Conservation (phyloP, 805 yeast species). For the Cyberlindnera misumaiensis region DNA sequence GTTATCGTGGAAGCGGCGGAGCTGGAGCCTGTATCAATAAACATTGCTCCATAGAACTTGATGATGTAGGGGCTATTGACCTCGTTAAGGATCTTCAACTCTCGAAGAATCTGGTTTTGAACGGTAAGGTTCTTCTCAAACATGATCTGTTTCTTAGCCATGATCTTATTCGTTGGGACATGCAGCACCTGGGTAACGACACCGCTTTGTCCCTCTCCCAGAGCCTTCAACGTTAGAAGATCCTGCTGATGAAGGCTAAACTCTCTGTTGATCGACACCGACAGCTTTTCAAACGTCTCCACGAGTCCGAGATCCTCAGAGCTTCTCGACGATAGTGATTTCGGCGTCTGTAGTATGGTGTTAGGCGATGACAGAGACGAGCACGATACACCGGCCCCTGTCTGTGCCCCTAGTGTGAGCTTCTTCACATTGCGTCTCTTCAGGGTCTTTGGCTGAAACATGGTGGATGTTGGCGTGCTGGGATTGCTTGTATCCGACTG, state of each 20-base stretch:
- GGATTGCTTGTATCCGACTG: background rate
- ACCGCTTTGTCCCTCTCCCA: slow-evolving; percentile 95
- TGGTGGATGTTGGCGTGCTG: slow-evolving; percentile 4
- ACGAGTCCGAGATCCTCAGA: slow-evolving; percentile 29
- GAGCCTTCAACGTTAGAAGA: slow-evolving; percentile 61
- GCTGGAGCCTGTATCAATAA: slow-evolving; percentile 34
- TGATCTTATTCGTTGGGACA: slow-evolving; percentile 76
- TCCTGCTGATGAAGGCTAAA: slow-evolving; percentile 55
- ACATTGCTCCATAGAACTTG: slow-evolving; percentile 86
- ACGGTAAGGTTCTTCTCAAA: slow-evolving; percentile 76
- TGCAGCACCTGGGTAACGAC: slow-evolving; percentile 85
- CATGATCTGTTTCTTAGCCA: slow-evolving; percentile 87
- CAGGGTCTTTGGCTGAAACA: slow-evolving; percentile 38
- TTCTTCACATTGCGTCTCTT: slow-evolving; percentile 55
- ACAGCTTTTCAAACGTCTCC: slow-evolving; percentile 40
- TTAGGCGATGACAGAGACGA: slow-evolving; percentile 3
- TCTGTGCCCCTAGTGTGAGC: slow-evolving; percentile 32
- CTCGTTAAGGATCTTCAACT: slow-evolving; percentile 83
- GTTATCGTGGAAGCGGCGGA: slow-evolving; percentile 10
- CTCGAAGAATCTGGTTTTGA: slow-evolving; percentile 80
- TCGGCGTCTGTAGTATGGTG: slow-evolving; percentile 17
- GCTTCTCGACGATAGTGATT: slow-evolving; percentile 26
- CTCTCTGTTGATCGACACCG: slow-evolving; percentile 48
- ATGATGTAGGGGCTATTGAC: slow-evolving; percentile 80
- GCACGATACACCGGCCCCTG: slow-evolving; percentile 1